A percentile compares a stretch with the other conserved stretches of the same genome.
These are phyloP conservation scores for Penicillium antarcticum DNA, from an alignment of 495 filamentous ascomycete genomes.

Conservation along the genomic window DNA sequence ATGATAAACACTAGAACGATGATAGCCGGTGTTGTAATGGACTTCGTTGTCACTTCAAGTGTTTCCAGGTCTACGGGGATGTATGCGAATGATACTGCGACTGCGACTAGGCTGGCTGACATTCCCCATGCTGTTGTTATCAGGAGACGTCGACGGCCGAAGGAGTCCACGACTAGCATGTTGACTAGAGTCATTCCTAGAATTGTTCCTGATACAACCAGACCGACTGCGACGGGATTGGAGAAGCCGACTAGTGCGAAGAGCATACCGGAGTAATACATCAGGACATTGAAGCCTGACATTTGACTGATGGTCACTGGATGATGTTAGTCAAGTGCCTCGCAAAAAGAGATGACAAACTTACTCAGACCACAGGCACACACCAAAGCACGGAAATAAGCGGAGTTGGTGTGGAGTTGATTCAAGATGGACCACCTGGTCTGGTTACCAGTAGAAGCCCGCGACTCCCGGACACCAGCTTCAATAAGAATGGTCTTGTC, in stretches of 20 bases:
- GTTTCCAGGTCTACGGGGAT: conserved; percentile 43
- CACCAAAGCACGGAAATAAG: conserved; percentile 48
- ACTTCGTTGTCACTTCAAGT: conserved; percentile 17
- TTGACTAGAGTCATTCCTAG: conserved; percentile 53
- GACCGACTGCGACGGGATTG: conserved; percentile 49
- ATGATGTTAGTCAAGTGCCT: no score
- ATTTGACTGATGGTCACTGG: conserved; percentile 43
- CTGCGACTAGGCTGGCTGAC: conserved; percentile 40
- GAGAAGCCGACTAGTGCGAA: conserved; percentile 52
- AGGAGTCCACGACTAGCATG: conserved; percentile 45
- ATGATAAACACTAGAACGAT: conserved; percentile 48
- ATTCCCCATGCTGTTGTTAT: conserved; percentile 49
- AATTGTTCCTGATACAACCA: conserved; percentile 50
- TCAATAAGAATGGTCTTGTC: no score
- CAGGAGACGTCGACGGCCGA: conserved; percentile 49
- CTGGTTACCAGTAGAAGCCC: no score
- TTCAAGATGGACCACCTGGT: conserved; percentile 38
- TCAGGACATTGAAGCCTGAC: conserved; percentile 48
- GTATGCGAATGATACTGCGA: conserved; percentile 47
- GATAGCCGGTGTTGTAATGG: conserved; percentile 35
- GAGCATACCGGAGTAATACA: conserved; percentile 52
- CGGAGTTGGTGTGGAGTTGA: conserved; percentile 44
- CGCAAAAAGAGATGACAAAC: no score
- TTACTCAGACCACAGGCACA: conserved; percentile 43
- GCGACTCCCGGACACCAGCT: no score